Base-by-base conservation (phyloP, 2,329 filamentous ascomycete genomes). In the Mollisia scopiformis region DNA sequence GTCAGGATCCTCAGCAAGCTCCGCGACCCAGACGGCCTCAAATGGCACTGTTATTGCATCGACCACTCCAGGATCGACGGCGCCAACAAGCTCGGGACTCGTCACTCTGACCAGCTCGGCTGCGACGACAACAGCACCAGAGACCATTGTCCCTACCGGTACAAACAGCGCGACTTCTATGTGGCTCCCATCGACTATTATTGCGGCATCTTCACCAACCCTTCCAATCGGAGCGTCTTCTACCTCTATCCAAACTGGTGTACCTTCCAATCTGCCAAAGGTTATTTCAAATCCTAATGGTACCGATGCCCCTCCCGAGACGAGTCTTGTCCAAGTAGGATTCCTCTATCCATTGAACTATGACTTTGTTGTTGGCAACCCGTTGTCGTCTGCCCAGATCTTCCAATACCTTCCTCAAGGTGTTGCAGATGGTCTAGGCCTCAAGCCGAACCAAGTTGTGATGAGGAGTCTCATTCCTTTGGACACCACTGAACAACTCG, bases 271-370 rank as follows among this genome's bases (percentile, higher is more conserved):
- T 31, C 56, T 73, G 14, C 69, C 73, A 8, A 66, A 64, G 55
- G 67, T 73, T n/a, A 72, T 73, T 30, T 61, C 66, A 8, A 68
- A 69, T 33, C 68, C 71, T 14, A 67, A 66, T 57, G 57, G 46
- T 1, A 66, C 66, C 47, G 59, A 58, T n/a, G 52, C 67, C 30
- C 71, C 72, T 16, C 65, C 67, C 85, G 90, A 91, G 67, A 87
- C 85, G 0, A 87, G 85, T 3, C 77, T 91, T 68, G 88, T 97
- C 68, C 92, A 97, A 73, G 83, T 98, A 64, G 95, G 91, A 33
- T 97, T 98, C 82, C 80, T 86, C 55, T 89, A 87, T 71, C 84
- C 85, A 1, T 83, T 96, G 68, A 94, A 96, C 78, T 99, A 95
- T 75, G 79, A 84, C 8, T 97, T 96, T 72, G 90, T 98, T 28